A percentile compares a stretch with the other conserved stretches of the same genome.
phyloP scores from a whole-genome alignment of 495 filamentous ascomycete species.

The Cenococcum geophilum region DNA sequence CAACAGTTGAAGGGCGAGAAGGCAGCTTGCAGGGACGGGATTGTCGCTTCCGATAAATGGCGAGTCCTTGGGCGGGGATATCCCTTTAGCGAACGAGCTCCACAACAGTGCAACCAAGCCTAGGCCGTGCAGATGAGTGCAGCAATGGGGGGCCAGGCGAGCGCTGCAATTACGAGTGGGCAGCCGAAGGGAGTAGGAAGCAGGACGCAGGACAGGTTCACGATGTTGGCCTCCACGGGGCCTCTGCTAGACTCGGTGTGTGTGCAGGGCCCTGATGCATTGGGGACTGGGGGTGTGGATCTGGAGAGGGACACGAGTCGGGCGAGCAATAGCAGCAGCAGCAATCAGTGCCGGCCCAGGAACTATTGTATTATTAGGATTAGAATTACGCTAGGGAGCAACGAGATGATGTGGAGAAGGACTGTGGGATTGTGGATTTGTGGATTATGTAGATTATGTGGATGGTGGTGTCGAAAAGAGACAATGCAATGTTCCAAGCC shows the following conservation, averaged over 20 bases:
- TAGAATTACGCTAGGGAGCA: conserved; percentile 19
- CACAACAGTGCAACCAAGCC: neutral
- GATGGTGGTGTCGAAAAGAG: neutral
- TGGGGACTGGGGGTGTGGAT: neutral
- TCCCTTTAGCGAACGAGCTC: conserved; percentile 5
- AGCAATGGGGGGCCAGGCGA: neutral
- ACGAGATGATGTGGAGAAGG: neutral
- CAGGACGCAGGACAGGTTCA: neutral
- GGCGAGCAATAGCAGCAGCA: neutral
- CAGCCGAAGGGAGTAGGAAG: neutral
- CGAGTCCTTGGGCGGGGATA: neutral
- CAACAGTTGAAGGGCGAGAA: neutral
- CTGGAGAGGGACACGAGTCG: neutral
- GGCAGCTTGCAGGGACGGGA: neutral
- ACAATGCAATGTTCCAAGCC: neutral
- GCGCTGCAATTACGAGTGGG: neutral
- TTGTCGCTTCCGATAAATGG: conserved; percentile 6
- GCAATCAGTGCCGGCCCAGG: too few species aligned
- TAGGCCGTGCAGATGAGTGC: neutral
- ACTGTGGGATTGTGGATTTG: too few species aligned
- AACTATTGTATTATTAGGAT: neutral
- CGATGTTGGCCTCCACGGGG: too few species aligned
- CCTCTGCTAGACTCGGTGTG: too few species aligned
- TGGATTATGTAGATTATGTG: too few species aligned
- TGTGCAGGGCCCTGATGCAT: too few species aligned